These are phyloP conservation scores for Phyllosticta paracitricarpa DNA, from an alignment of 2,329 filamentous ascomycete species.

Conservation along the genomic window DNA sequence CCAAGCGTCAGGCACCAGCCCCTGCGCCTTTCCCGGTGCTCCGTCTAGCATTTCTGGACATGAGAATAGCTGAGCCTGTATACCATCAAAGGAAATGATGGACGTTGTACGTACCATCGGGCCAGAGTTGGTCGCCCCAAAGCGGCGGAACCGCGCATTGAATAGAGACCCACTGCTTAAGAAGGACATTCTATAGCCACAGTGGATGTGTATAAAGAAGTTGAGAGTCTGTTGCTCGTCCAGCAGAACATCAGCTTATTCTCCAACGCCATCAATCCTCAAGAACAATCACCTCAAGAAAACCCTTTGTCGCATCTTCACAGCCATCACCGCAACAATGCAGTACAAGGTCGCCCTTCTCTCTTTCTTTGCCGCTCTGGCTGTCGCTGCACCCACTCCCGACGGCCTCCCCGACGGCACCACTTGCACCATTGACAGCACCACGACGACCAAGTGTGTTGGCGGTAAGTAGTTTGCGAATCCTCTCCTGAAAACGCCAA, in stretches of 20 bases:
- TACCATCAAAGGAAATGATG: not conserved
- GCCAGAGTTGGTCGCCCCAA: not conserved
- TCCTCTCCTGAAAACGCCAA: not conserved
- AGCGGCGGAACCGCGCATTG: not conserved
- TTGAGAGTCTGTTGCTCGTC: not conserved
- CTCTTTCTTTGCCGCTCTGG: slow-evolving; percentile 1
- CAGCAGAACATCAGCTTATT: not conserved
- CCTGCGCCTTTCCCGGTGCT: not conserved
- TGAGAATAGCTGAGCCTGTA: not conserved
- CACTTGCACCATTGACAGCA: not conserved
- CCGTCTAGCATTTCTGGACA: not conserved
- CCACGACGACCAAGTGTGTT: not conserved
- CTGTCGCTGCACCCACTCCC: not conserved
- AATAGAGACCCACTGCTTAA: not conserved
- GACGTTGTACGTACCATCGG: not conserved
- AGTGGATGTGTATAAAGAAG: not conserved
- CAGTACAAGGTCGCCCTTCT: slow-evolving; percentile 5
- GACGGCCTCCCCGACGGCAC: not conserved
- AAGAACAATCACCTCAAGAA: not conserved
- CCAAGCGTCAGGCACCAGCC: not conserved
- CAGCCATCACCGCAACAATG: not conserved
- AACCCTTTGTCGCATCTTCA: not conserved
- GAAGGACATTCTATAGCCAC: not conserved
- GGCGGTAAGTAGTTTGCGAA: not conserved
- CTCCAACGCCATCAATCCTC: not conserved